Evolutionary conservation across 148 eudicot species (phyloP), one percentile per base, ranked within the genome.

Genomic region (Persicaria tinctoria): DNA sequence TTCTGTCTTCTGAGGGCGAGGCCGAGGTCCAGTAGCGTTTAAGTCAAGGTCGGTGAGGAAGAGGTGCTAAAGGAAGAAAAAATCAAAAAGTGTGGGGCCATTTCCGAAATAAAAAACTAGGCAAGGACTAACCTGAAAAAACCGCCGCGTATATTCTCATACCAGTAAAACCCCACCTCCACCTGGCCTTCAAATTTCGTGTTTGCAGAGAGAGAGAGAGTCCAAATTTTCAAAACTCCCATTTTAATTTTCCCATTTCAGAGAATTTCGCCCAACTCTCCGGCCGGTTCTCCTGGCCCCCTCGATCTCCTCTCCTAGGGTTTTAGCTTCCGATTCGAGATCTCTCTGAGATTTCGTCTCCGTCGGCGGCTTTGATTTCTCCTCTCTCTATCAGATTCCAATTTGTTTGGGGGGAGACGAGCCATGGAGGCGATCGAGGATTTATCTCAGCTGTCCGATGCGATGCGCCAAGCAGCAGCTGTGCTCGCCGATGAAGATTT

Each of bases 361-460:
- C 44, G 1, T 60, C 44, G 38, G 68, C 12, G 41, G 10, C 10
- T 60, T 8, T 60, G 13, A 3, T 60, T 14, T 5, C 20, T 55
- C 59, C 20, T 55, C 20, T 55, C 59, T 55, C 3, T 32, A 32
- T 2, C 59, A 18, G 59, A 55, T 55, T 32, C 41, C 59, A 18
- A 14, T 14, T 55, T n/a, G 16, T 14, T 23, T 14, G 68, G 41
- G 68, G 44, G 44, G 27, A 10, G 41, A 60, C 23, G 11, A 60
- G 44, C 68, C 66, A 94, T 94, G 98, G 98, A 94, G 49, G 96
- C 97, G 88, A 94, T 94, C 87, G 97, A 88, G 74, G 97, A 94
- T 75, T 81, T 94, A 83, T 68, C 86, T 1, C 84, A 91, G 83
- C 96, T 94, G 32, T 89, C 97, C 2, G 91, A 91, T 75, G 79